Evolutionary conservation across 352 stramenopile genomes (phyloP).

Genomic region (Globisporangium heterothallicum): DNA sequence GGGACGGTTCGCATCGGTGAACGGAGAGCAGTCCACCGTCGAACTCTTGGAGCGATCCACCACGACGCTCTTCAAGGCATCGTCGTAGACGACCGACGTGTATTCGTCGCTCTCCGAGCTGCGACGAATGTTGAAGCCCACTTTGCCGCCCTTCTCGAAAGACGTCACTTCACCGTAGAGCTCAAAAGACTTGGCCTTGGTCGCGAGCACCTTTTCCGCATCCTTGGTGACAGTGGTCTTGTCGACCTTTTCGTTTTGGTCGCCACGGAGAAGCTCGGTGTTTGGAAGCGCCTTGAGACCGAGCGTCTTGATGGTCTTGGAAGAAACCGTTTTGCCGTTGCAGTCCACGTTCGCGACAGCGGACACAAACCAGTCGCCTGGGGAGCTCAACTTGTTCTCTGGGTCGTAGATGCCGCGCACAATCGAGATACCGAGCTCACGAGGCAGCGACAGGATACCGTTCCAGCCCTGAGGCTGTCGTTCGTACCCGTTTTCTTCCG

Average conservation of each 20-base stretch:
- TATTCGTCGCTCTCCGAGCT: constrained; percentile 38
- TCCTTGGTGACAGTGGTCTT: constrained; percentile 23
- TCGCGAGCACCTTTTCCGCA: constrained; percentile 16
- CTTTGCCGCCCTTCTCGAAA: constrained; percentile 50
- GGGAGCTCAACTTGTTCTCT: constrained; percentile 34
- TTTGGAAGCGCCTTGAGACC: constrained; percentile 38
- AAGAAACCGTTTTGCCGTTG: constrained; percentile 14
- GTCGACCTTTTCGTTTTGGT: constrained; percentile 26
- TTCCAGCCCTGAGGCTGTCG: constrained; percentile 64
- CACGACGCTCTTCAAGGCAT: constrained; percentile 47
- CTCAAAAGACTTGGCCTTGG: constrained; percentile 17
- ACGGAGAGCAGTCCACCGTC: constrained; percentile 37
- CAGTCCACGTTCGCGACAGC: constrained; percentile 26
- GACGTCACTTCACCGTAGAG: constrained; percentile 40
- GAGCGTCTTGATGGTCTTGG: constrained; percentile 69
- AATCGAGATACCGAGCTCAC: constrained; percentile 45
- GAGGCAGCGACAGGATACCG: constrained; percentile 53
- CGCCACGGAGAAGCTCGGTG: constrained; percentile 43
- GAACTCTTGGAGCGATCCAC: constrained; percentile 52
- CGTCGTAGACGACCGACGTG: constrained; percentile 62
- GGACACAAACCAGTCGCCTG: constrained; percentile 58
- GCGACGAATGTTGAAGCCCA: constrained; percentile 55
- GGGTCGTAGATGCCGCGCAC: constrained; percentile 45
- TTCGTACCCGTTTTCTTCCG: constrained; percentile 44
- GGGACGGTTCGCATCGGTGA: constrained; percentile 31